Evolutionary conservation across 768 basidiomycete species (phyloP), one percentile per base, ranked within the genome.

Genomic region (Lactarius hatsudake): DNA sequence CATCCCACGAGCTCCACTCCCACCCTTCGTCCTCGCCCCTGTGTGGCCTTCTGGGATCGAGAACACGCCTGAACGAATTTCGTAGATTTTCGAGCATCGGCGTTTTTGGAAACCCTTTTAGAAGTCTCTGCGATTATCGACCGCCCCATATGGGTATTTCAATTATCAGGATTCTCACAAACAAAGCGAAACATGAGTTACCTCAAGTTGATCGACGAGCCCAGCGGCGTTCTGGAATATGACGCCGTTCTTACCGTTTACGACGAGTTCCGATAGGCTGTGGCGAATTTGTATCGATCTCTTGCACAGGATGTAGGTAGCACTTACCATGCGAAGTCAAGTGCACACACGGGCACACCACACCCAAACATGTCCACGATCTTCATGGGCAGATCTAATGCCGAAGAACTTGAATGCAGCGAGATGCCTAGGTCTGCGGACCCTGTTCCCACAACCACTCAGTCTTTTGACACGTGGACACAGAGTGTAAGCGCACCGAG

Each of bases 351-450:
- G 0, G 96, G 96, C 64, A 98, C 80, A 5, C 90, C 90, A 72
- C 96, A 98, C 5, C 97, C 97, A 79, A 98, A 98, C 96, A 98
- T 98, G 76, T 99, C 97, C 8, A 99, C 94, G 5, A 99, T 87
- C 77, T 99, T 99, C 97, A 99, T 99, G 3, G 97, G 97, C 63
- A 99, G 80, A 77, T 99, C 97, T 64, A 95, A 78, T 1, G 85
- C 90, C 2, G 93, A 96, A 0, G 93, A 94, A 75, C 93, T 96
- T 6, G 87, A 86, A 78, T 99, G 97, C 59, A 99, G 78, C 68
- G 87, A 94, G 65, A 98, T 84, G 2, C 97, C 97, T 48, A 99
- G 72, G 76, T 99, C 95, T 12, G 95, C 93, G 4, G 93, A 90
- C 38, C 94, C 93, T 94, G 69, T 6, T 40, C 55, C 63, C 51